Percentiles rank a stretch among this genome's conserved stretches.
phyloP scores from a whole-genome alignment of 2,329 filamentous ascomycete genomes.

The Trichophyton schoenleinii region DNA sequence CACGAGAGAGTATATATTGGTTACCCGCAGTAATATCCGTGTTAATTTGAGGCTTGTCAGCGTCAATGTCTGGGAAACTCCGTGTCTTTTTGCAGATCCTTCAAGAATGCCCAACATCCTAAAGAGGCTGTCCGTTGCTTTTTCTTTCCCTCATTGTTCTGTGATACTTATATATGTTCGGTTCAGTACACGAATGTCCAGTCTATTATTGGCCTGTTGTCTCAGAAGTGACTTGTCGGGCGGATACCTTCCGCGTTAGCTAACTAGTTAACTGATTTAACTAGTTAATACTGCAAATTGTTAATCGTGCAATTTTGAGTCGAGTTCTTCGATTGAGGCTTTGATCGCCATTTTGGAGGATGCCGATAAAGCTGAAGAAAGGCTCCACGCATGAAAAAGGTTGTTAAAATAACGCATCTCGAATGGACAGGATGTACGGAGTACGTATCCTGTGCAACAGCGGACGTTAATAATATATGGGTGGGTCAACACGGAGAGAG shows the following conservation, averaged over 20 bases:
- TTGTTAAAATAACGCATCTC: not conserved
- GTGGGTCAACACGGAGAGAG: not conserved
- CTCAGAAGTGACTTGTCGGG: not conserved
- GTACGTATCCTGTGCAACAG: not conserved
- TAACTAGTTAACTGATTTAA: not conserved
- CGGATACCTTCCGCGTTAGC: not conserved
- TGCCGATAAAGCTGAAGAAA: not conserved
- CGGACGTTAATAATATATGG: too few relatives aligned
- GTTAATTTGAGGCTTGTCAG: not conserved
- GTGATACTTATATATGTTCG: not conserved
- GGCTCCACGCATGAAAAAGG: not conserved
- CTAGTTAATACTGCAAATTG: not conserved
- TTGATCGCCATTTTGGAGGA: not conserved
- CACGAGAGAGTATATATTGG: not conserved
- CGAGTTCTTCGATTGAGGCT: not conserved
- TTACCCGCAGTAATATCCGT: constrained; percentile 4
- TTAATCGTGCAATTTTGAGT: not conserved
- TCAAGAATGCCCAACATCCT: not conserved
- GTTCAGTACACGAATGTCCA: not conserved
- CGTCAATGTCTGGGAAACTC: not conserved
- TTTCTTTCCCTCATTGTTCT: not conserved
- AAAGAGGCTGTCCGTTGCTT: not conserved
- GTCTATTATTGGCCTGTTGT: not conserved
- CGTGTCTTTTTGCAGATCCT: not conserved
- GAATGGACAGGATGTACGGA: not conserved